Conservation (phyloP, 495 filamentous ascomycete species). For the Cladorrhinum samala region DNA sequence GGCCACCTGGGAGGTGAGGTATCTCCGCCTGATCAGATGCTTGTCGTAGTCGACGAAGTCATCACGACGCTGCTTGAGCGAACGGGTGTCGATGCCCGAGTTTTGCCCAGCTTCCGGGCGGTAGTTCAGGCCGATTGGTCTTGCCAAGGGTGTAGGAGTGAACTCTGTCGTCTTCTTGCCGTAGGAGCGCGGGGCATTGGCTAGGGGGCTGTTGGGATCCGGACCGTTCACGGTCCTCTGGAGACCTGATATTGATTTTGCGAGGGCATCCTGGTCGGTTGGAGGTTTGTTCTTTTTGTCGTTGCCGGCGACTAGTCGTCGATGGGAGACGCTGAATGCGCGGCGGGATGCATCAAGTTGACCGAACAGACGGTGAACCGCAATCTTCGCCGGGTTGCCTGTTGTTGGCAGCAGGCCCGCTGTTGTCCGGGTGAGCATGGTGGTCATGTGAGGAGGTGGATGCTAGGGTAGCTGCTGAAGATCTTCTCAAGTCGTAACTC, state of each 20-base stretch:
- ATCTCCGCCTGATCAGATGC: constrained; percentile 63
- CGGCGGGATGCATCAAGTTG: constrained; percentile 27
- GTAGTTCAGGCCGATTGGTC: constrained; percentile 73
- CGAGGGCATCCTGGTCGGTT: neutral
- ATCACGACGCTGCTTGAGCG: constrained; percentile 60
- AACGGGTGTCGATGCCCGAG: constrained; percentile 63
- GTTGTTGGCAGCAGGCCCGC: neutral
- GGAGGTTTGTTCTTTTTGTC: constrained; percentile 9
- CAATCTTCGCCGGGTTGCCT: constrained; percentile 8
- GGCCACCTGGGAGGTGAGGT: constrained; percentile 57
- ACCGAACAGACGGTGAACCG: constrained; percentile 35
- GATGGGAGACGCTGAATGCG: constrained; percentile 39
- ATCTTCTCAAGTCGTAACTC: no score
- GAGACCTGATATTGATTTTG: constrained; percentile 5
- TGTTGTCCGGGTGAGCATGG: constrained; percentile 20
- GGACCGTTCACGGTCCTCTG: neutral
- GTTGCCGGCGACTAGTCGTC: constrained; percentile 30
- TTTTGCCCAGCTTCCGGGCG: constrained; percentile 75
- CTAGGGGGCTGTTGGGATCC: constrained; percentile 29
- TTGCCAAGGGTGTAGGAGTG: constrained; percentile 60
- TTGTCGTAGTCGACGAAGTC: constrained; percentile 83
- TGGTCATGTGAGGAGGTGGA: constrained; percentile 1
- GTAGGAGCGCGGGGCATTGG: constrained; percentile 46
- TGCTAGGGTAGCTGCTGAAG: no score
- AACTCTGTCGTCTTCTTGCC: constrained; percentile 54